These are phyloP conservation scores for Paraphoma sp. DNA, from an alignment of 2,329 filamentous ascomycete genomes.

Conservation along the genomic window DNA sequence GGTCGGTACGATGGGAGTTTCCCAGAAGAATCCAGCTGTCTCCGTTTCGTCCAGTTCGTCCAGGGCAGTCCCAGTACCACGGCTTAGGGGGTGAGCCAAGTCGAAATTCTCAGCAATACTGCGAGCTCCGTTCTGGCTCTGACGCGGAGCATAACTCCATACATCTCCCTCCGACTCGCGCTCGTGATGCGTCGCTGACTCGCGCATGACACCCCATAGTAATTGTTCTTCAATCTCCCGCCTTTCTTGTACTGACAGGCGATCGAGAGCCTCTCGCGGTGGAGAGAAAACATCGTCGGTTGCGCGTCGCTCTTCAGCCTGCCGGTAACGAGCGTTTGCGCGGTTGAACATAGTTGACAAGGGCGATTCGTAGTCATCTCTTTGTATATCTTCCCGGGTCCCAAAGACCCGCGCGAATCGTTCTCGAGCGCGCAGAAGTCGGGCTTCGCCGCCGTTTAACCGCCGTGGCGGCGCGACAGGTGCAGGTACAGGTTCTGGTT, in stretches of 20 bases:
- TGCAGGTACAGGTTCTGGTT: neutral
- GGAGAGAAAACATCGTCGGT: conserved; percentile 18
- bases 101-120: neutral
- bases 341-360: conserved; percentile 56
- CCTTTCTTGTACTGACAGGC: conserved; percentile 30
- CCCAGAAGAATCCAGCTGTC: no score
- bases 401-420: conserved; percentile 51
- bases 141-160: conserved; percentile 26
- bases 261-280: conserved; percentile 25
- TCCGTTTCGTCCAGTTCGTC: no score
- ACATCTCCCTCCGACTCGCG: conserved; percentile 26
- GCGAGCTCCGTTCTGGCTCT: neutral
- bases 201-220: conserved; percentile 40
- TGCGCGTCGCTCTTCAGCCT: conserved; percentile 47
- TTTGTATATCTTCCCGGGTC: conserved; percentile 55
- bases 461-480: conserved; percentile 10
- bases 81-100: neutral
- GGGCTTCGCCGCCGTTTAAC: conserved; percentile 21
- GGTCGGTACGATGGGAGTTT: no score
- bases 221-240: conserved; percentile 41
- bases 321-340: conserved; percentile 52
- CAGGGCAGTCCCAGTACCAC: no score
- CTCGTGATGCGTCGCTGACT: conserved; percentile 21
- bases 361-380: conserved; percentile 57
- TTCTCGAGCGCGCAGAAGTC: conserved; percentile 33